A percentile compares a stretch with the other conserved stretches of the same genome.
phyloP scores from a whole-genome alignment of 495 filamentous ascomycete species.

The Parathielavia hyrcaniae region DNA sequence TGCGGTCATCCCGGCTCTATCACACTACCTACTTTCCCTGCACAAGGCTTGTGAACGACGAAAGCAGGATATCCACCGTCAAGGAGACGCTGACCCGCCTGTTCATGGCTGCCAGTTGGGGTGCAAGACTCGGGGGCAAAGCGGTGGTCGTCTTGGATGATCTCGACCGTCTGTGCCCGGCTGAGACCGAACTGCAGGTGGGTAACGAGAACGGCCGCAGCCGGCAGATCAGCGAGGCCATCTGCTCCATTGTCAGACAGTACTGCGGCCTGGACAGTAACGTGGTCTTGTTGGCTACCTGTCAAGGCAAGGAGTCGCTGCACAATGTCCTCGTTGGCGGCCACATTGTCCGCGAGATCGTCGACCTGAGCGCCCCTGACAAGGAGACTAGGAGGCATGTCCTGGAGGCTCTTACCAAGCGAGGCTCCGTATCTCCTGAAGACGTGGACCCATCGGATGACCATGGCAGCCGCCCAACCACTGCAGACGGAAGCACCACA shows the following conservation, averaged over 20 bases:
- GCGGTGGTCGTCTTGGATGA: constrained; percentile 86
- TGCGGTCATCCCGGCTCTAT: constrained; percentile 61
- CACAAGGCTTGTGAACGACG: constrained; percentile 76
- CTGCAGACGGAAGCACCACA: constrained; percentile 44
- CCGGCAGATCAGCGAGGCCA: constrained; percentile 81
- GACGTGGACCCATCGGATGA: constrained; percentile 37
- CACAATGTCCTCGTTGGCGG: constrained; percentile 74
- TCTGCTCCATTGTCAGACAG: constrained; percentile 75
- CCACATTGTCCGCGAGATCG: constrained; percentile 73
- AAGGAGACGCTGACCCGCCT: constrained; percentile 78
- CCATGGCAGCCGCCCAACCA: constrained; percentile 45
- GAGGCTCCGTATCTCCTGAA: constrained; percentile 40
- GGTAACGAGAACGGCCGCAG: constrained; percentile 87
- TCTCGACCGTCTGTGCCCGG: constrained; percentile 83
- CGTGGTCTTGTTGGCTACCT: constrained; percentile 83
- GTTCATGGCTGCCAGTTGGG: constrained; percentile 87
- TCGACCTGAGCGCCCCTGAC: constrained; percentile 80
- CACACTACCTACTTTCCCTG: constrained; percentile 78
- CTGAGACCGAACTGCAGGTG: constrained; percentile 86
- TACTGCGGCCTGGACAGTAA: constrained; percentile 67
- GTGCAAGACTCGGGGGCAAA: constrained; percentile 72
- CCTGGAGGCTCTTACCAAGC: constrained; percentile 61
- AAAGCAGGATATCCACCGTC: constrained; percentile 77
- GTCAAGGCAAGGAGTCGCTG: constrained; percentile 81
- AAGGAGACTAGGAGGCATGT: constrained; percentile 83